Evolutionary conservation across 441 rosid genomes (phyloP).

Genomic region (Gossypium davidsonii): DNA sequence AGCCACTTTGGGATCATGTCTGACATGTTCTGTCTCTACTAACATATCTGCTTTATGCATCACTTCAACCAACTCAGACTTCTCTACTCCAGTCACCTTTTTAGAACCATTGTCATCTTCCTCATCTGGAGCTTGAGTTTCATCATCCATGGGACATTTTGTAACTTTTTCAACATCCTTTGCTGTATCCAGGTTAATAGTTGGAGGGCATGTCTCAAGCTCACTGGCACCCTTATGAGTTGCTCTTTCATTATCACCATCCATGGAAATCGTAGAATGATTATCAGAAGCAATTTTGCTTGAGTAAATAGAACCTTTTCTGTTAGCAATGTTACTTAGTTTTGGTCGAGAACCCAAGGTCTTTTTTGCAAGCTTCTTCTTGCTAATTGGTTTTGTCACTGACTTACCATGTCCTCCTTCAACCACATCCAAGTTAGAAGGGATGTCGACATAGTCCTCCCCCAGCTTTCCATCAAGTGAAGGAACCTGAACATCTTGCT

Average conservation of each 20-base stretch:
- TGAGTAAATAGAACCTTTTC: constrained; percentile 56
- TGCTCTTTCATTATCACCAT: constrained; percentile 22
- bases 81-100: constrained; percentile 21
- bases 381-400: constrained; percentile 29
- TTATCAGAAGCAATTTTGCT: constrained; percentile 31
- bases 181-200: constrained; percentile 23
- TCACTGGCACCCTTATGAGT: constrained; percentile 21
- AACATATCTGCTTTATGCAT: constrained; percentile 17
- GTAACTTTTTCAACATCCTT: constrained; percentile 14
- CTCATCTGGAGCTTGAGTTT: constrained; percentile 53
- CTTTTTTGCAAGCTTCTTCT: constrained; percentile 46
- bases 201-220: constrained; percentile 23
- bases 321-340: constrained; percentile 27
- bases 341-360: constrained; percentile 50
- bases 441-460: constrained; percentile 19
- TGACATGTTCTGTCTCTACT: constrained; percentile 11
- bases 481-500: constrained; percentile 18
- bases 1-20: constrained; percentile 9
- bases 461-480: constrained; percentile 21
- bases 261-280: constrained; percentile 19
- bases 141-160: constrained; percentile 34
- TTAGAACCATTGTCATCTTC: constrained; percentile 23
- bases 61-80: constrained; percentile 19
- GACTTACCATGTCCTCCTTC: constrained; percentile 26
- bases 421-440: constrained; percentile 20